Percentiles rank a stretch among this genome's conserved stretches.
Conservation (phyloP, 805 yeast species). For the Zygotorulaspora danielsina region DNA sequence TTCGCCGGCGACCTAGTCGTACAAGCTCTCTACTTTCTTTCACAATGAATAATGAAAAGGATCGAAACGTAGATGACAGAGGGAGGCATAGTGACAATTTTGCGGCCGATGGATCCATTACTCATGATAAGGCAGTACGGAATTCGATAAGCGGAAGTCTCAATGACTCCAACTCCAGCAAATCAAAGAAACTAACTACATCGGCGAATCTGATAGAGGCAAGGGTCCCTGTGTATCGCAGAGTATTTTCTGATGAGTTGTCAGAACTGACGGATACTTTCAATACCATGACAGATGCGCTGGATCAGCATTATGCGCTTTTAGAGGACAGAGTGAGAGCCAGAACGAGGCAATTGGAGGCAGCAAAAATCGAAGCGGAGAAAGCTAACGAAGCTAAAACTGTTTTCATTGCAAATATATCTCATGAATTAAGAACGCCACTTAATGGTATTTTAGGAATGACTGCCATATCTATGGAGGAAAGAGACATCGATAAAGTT, state of each 20-base stretch:
- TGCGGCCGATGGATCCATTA: constrained; percentile 15
- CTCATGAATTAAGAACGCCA: constrained; percentile 93
- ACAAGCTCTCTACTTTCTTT: constrained; percentile 11
- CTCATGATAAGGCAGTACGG: constrained; percentile 9
- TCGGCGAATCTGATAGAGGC: constrained; percentile 38
- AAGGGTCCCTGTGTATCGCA: constrained; percentile 44
- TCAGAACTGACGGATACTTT: constrained; percentile 85
- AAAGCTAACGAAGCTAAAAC: constrained; percentile 96
- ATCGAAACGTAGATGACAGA: constrained; percentile 4
- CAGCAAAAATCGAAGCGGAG: constrained; percentile 85
- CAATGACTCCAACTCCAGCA: constrained; percentile 18
- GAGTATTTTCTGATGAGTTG: constrained; percentile 73
- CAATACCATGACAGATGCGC: constrained; percentile 84
- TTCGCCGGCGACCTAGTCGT: constrained; percentile 12
- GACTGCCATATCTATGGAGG: constrained; percentile 92
- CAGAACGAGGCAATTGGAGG: constrained; percentile 83
- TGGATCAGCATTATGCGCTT: constrained; percentile 76
- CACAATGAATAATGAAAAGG: constrained; percentile 11
- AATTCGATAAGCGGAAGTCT: constrained; percentile 9
- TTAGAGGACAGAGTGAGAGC: constrained; percentile 84
- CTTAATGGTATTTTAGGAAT: constrained; percentile 93
- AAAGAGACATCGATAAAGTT: constrained; percentile 60
- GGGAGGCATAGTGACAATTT: constrained; percentile 4
- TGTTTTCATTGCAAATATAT: constrained; percentile 84
- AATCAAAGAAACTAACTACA: constrained; percentile 24